Conservation (phyloP, 371 early-diverging fungal species). For the Mortierella polycephala region DNA sequence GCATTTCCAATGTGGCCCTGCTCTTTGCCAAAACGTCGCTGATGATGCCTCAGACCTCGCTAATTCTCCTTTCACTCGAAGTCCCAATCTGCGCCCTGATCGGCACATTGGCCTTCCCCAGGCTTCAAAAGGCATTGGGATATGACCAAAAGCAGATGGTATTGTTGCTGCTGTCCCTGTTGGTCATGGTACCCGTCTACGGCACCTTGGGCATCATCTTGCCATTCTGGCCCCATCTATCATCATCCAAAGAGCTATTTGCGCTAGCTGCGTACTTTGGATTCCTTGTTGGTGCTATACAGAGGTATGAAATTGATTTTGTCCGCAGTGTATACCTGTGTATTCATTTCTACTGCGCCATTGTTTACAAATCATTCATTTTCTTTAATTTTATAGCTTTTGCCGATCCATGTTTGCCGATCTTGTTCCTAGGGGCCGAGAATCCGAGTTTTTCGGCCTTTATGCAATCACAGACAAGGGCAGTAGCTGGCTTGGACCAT, state of each 20-base stretch:
- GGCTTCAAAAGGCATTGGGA: constrained; percentile 16
- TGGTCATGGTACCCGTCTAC: constrained; percentile 47
- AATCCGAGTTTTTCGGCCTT: constrained; percentile 51
- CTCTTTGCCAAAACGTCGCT: constrained; percentile 50
- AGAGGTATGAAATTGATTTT: constrained; percentile 26
- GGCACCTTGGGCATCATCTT: constrained; percentile 41
- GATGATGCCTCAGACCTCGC: constrained; percentile 24
- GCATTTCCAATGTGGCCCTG: constrained; percentile 49
- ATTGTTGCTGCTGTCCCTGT: constrained; percentile 29
- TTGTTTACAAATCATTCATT: not conserved
- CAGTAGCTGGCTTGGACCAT: constrained; percentile 52
- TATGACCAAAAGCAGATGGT: constrained; percentile 49
- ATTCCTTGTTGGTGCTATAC: constrained; percentile 38
- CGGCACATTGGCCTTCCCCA: constrained; percentile 45
- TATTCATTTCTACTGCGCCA: not conserved
- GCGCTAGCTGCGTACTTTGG: constrained; percentile 41
- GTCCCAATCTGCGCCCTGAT: constrained; percentile 51
- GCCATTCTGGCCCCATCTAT: constrained; percentile 40
- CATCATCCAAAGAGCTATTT: constrained; percentile 38
- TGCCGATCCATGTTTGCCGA: constrained; percentile 49
- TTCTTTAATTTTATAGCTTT: constrained; percentile 13
- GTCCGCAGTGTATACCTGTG: constrained; percentile 1
- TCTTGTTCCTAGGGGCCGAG: constrained; percentile 43
- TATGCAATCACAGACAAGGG: constrained; percentile 54
- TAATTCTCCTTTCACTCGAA: constrained; percentile 46